Evolutionary conservation across 768 basidiomycete species (phyloP).

Genomic region (Lactarius vividus): DNA sequence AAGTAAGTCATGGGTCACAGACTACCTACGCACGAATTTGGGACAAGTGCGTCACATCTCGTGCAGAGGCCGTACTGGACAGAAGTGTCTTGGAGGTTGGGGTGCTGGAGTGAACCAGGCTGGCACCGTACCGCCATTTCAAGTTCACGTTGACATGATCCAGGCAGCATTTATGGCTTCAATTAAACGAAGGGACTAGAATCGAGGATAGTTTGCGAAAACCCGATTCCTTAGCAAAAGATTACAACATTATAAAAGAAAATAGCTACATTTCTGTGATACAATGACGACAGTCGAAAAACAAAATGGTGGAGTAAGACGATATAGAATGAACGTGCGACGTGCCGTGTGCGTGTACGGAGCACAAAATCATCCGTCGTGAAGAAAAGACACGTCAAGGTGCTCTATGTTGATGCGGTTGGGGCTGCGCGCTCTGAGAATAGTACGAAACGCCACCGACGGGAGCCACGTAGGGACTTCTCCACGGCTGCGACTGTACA

Average conservation of each 20-base stretch:
- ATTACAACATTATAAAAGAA: conserved; percentile 16
- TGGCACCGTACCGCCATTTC: too few relatives aligned
- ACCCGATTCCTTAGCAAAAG: not conserved
- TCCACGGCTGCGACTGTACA: conserved; percentile 11
- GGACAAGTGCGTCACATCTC: too few relatives aligned
- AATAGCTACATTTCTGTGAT: conserved; percentile 17
- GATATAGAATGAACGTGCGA: not conserved
- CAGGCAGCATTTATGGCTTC: too few relatives aligned
- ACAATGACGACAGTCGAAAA: not conserved
- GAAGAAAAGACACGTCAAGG: conserved; percentile 1
- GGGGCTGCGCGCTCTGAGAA: conserved; percentile 11
- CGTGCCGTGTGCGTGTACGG: not conserved
- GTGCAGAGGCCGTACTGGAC: too few relatives aligned
- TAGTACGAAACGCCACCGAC: conserved; percentile 13
- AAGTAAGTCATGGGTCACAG: too few relatives aligned
- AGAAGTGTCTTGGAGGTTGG: too few relatives aligned
- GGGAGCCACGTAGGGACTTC: conserved; percentile 11
- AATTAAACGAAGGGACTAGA: too few relatives aligned
- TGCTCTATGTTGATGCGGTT: conserved; percentile 25
- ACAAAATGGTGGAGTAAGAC: not conserved
- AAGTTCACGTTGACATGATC: too few relatives aligned
- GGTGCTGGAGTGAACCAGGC: too few relatives aligned
- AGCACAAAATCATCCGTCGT: not conserved
- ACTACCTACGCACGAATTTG: too few relatives aligned
- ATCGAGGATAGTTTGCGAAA: not conserved